Conservation (phyloP, 805 yeast genomes). For the Yamadazyma paraphyllophila region DNA sequence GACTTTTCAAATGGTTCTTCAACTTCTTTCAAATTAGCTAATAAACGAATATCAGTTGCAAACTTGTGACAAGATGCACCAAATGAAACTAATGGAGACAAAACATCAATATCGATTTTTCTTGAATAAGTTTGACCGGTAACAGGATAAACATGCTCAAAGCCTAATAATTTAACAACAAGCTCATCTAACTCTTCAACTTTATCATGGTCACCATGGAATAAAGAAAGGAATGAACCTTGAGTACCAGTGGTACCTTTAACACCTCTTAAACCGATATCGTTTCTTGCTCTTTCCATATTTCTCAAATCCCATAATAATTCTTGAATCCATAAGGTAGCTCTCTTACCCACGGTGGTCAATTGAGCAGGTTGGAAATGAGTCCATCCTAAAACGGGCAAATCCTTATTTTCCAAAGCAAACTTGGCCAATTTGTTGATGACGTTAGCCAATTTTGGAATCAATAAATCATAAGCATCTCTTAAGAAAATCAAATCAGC, state of each 20-base stretch:
- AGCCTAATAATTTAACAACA: conserved; percentile 90
- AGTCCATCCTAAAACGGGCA: conserved; percentile 98
- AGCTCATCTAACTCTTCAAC: conserved; percentile 90
- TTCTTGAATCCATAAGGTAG: conserved; percentile 97
- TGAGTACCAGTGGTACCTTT: conserved; percentile 99
- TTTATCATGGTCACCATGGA: conserved; percentile 95
- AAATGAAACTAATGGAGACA: conserved; percentile 88
- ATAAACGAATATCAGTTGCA: conserved; percentile 93
- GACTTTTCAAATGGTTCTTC: conserved; percentile 98
- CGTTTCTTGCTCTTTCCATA: conserved; percentile 93
- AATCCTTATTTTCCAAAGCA: conserved; percentile 88
- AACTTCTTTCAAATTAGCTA: conserved; percentile 94
- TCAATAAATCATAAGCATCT: conserved; percentile 90
- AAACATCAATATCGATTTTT: conserved; percentile 92
- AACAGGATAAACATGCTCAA: conserved; percentile 92
- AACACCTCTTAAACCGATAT: conserved; percentile 94
- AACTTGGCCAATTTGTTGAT: conserved; percentile 85
- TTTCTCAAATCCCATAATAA: conserved; percentile 96
- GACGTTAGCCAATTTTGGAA: conserved; percentile 94
- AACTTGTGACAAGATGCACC: conserved; percentile 97
- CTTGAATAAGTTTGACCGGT: conserved; percentile 99
- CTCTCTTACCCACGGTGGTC: conserved; percentile 98
- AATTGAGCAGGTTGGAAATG: conserved; percentile 99
- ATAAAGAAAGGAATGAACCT: conserved; percentile 90
- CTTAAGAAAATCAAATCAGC: conserved; percentile 96